Base-by-base conservation (phyloP, 768 basidiomycete genomes). In the Lyophyllum shimeji region DNA sequence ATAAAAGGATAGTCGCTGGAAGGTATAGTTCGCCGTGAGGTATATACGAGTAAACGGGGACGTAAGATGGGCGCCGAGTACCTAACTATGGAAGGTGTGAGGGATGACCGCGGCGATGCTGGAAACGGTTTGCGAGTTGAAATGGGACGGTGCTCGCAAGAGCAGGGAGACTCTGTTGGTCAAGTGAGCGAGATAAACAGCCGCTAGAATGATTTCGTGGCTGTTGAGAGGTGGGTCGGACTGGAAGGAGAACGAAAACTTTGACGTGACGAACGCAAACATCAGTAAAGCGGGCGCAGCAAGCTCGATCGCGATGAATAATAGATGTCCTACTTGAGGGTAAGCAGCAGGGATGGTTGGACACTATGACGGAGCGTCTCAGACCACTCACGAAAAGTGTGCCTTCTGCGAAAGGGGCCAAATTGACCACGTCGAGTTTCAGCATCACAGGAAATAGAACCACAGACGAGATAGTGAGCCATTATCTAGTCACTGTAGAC, bases 121-220 rank as follows among this genome's bases (percentile, higher is more conserved):
- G 9, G 95, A 84, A 49, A 73, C 67, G 57, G 91, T 65, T 71
- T 95, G 89, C 17, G 86, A 78, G 53, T 83, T 87, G 0, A 87
- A 87, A 42, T 92, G 82, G 27, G 83, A 83, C 0, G 93, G 89
- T 0, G 91, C 86, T 53, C 90, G 80, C 9, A 47, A 13, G 5
- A 95, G 73, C 7, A 91, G 90, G 1, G 85, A 89, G 29, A 95
- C 83, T 45, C 95, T 89, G 71, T 95, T 93, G 50, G 79, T 57
- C 70, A 96, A 95, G 74, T 96, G 93, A 1, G 77, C 50, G 49
- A 93, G 66, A 69, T 79, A 95, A 50, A 87, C 74, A 12, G 67
- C 59, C 15, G 77, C 74, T 50, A 92, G 77, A 50, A 90, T 50
- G 17, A 73, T 70, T 39, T 82, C 75, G 0, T 81, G 76, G 50